These are phyloP conservation scores for Phalaenopsis aphrodite DNA, from an alignment of 106 monocot species.

Conservation along the genomic window DNA sequence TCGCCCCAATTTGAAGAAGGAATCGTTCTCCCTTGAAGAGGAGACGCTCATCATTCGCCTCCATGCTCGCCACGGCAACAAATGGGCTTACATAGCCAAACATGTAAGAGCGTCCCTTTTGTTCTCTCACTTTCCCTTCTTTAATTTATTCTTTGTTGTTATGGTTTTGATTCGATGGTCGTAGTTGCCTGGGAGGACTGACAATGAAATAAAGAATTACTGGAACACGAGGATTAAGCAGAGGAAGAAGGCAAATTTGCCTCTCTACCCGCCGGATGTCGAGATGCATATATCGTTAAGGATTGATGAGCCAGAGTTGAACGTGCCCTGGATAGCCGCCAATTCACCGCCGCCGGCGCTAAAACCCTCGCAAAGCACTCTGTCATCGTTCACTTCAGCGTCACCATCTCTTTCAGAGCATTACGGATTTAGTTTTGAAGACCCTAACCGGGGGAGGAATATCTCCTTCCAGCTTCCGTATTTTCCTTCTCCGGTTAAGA, in stretches of 20 bases:
- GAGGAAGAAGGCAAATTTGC: constrained; percentile 37
- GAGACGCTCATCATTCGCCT: constrained; percentile 58
- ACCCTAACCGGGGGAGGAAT: not conserved
- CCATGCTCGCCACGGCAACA: constrained; percentile 65
- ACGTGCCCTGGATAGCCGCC: not conserved
- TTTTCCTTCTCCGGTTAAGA: constrained; percentile 1
- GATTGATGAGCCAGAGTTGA: not conserved
- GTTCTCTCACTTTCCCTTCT: not conserved
- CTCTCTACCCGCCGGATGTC: constrained; percentile 41
- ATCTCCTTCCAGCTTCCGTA: constrained; percentile 8
- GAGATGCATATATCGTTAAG: constrained; percentile 3
- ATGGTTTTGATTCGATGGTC: not conserved
- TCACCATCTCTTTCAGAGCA: not conserved
- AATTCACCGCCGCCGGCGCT: not conserved
- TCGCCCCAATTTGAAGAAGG: constrained; percentile 66
- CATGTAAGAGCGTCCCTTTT: constrained; percentile 12
- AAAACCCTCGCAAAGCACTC: not conserved
- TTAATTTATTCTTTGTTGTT: not conserved
- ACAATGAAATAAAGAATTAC: constrained; percentile 82
- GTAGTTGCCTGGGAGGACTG: constrained; percentile 63
- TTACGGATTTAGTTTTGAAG: not conserved
- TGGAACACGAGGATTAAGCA: constrained; percentile 68
- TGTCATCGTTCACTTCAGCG: not conserved
- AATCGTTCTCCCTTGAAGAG: constrained; percentile 54
- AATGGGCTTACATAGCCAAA: constrained; percentile 75